Percentiles rank a stretch among this genome's conserved stretches.
Conservation (phyloP, 352 stramenopile genomes). For the Globisporangium megalacanthum region DNA sequence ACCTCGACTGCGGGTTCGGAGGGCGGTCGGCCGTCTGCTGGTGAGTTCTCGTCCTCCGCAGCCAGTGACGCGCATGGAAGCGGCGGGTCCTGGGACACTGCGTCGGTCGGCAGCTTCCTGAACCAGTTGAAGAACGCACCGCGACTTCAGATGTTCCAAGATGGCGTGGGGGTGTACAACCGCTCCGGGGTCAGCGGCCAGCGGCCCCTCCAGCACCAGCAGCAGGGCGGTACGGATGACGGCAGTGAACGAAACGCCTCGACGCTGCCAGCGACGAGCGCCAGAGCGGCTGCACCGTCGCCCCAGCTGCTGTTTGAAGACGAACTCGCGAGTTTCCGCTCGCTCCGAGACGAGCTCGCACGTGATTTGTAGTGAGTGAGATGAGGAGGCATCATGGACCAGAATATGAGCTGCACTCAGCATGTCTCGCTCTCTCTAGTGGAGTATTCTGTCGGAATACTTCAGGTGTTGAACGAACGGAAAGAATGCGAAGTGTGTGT, state of each 20-base stretch:
- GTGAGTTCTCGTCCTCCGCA: slow-evolving; percentile 15
- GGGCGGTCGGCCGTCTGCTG: slow-evolving; percentile 13
- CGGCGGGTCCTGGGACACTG: slow-evolving; percentile 36
- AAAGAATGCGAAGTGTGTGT: too few species aligned
- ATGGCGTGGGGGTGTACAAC: background rate
- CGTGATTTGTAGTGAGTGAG: slow-evolving; percentile 28
- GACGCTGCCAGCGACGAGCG: slow-evolving; percentile 5
- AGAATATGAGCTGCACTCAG: too few species aligned
- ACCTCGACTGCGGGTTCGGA: slow-evolving; percentile 33
- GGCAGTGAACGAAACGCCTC: background rate
- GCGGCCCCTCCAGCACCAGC: background rate
- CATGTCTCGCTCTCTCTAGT: too few species aligned
- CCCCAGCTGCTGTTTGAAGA: slow-evolving; percentile 56
- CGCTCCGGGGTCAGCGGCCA: background rate
- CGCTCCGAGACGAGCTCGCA: slow-evolving; percentile 58
- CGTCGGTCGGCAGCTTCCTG: slow-evolving; percentile 70
- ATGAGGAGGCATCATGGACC: too few species aligned
- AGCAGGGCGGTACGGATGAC: too few species aligned
- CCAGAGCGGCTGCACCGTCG: background rate
- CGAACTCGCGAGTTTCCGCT: slow-evolving; percentile 70
- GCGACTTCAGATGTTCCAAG: slow-evolving; percentile 31
- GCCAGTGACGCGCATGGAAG: slow-evolving; percentile 2
- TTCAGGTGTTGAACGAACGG: too few species aligned
- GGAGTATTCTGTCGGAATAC: too few species aligned
- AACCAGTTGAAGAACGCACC: slow-evolving; percentile 77